These are phyloP conservation scores for Isatis tinctoria DNA, from an alignment of 345 rosid genomes.

Conservation along the genomic window DNA sequence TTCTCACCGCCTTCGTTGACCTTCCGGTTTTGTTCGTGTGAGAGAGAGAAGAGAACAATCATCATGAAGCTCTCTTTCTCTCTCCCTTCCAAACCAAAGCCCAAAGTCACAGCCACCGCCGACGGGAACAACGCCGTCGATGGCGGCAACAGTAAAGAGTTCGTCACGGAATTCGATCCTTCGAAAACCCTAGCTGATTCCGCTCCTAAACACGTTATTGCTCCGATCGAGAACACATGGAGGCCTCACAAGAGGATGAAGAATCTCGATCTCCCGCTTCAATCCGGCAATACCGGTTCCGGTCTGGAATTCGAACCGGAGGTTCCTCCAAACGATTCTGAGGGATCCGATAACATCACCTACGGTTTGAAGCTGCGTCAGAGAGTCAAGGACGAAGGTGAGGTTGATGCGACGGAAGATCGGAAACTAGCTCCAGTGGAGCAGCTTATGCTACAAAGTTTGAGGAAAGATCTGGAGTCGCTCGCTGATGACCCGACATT, in stretches of 20 bases:
- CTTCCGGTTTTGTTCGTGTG: neutral
- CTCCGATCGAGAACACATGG: conserved; percentile 57
- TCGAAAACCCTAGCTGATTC: conserved; percentile 37
- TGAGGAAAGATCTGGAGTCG: conserved; percentile 45
- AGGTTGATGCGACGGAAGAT: neutral
- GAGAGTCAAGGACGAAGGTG: neutral
- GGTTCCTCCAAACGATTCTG: conserved; percentile 20
- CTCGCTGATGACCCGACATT: conserved; percentile 59
- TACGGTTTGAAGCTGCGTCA: conserved; percentile 65
- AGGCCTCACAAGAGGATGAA: conserved; percentile 59
- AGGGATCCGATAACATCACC: conserved; percentile 23
- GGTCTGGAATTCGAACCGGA: conserved; percentile 52
- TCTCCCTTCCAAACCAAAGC: conserved; percentile 43
- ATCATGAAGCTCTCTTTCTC: conserved; percentile 63
- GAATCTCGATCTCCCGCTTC: conserved; percentile 51
- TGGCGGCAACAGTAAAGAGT: conserved; percentile 27
- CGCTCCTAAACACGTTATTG: conserved; percentile 37
- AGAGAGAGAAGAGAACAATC: conserved; percentile 8
- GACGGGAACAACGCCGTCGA: conserved; percentile 22
- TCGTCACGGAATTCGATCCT: conserved; percentile 59
- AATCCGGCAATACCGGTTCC: conserved; percentile 27
- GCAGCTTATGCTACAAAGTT: conserved; percentile 37
- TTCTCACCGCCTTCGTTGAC: conserved; percentile 1
- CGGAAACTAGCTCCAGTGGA: conserved; percentile 31
- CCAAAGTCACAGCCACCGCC: conserved; percentile 22